Base-by-base conservation (phyloP, 2,329 filamentous ascomycete species). In the Chaetomium sp. region DNA sequence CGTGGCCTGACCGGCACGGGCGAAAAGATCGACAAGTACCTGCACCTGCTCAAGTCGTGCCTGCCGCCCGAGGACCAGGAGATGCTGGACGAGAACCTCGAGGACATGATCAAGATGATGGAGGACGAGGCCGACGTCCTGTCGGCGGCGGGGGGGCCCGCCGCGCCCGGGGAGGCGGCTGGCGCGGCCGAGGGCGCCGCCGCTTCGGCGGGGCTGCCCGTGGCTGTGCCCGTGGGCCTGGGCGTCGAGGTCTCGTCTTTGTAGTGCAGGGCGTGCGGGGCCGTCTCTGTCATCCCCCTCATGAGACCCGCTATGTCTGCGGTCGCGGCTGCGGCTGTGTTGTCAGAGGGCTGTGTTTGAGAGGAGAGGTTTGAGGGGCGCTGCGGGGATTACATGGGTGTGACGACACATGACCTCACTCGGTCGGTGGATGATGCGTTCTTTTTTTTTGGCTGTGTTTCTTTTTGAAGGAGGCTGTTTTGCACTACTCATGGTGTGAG, bases 1-100 rank as follows among this genome's bases (percentile, higher is more conserved):
- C 79, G 91, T 54, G 85, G 85, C 53, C 83, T 87, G 67, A 87
- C 90, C 12, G 90, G 90, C 50, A 87, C 89, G 45, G 87, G 88
- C 42, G 89, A 91, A 75, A 87, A 88, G 74, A 90, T 90, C 69
- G 88, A 88, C 70, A 87, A 88, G 74, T 94, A 93, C 75, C 83
- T 89, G 67, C 84, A 84, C 62, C 81, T 93, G 33, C 85, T 92
- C 35, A 85, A 85, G 65, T 84, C 85, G 65, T 91, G 90, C 65
- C 79, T 93, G 31, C 88, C 88, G 29, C 82, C 87, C 19, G 82
- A 85, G 69, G 88, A 90, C 57, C 82, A 82, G 64, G 87, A 90
- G 69, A 88, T 86, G 68, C 82, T 92, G 42, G 90, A 92, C 74
- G 80, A 82, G 53, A 87, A 86, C 71, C 76, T 88, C 58, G 83